phyloP scores from a whole-genome alignment of 2,329 filamentous ascomycete genomes.

The Pseudogymnoascus sp. region DNA sequence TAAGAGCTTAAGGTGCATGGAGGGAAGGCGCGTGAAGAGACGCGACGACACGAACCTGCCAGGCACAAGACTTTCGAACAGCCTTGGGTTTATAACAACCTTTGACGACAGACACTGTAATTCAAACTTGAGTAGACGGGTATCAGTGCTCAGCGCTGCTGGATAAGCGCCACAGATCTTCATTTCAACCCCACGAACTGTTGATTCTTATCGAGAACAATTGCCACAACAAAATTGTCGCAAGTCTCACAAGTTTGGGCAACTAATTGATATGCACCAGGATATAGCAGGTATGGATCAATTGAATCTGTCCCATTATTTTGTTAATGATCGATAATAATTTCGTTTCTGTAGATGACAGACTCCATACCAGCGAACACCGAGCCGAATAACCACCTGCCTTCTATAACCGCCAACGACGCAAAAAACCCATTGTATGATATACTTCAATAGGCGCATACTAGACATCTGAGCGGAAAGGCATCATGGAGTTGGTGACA shows the following conservation, averaged over 20 bases:
- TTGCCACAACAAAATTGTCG: neutral
- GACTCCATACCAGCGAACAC: neutral
- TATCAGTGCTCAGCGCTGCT: neutral
- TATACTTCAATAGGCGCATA: neutral
- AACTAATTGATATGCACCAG: neutral
- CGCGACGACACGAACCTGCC: neutral
- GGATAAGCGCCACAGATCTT: neutral
- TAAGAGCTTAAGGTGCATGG: neutral
- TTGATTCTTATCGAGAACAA: neutral
- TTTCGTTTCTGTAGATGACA: neutral
- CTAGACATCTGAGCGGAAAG: neutral
- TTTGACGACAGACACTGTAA: neutral
- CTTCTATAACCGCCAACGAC: neutral
- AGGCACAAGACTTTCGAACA: neutral
- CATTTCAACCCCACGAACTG: neutral
- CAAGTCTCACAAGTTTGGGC: neutral
- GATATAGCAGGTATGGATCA: neutral
- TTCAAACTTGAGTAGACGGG: neutral
- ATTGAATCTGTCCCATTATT: neutral
- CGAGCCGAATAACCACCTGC: neutral
- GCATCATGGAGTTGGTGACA: slow-evolving; percentile 23
- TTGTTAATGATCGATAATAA: neutral
- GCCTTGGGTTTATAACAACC: neutral
- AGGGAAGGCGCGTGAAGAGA: neutral
- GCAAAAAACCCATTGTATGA: neutral